phyloP scores from a whole-genome alignment of 805 yeast genomes.

The Ogataea henricii region DNA sequence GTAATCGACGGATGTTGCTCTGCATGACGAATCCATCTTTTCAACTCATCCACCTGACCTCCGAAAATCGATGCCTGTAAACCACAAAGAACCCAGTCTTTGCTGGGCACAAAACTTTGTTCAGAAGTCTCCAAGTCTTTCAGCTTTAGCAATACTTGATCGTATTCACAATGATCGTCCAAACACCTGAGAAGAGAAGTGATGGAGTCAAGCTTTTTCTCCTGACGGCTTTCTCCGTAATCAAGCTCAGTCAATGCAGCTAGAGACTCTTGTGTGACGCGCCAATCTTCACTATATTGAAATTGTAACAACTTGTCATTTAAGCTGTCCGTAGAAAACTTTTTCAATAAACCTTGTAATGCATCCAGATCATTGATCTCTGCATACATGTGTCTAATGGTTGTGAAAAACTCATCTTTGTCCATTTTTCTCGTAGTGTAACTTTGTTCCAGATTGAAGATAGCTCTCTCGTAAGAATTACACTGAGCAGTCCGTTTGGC shows the following conservation, averaged over 20 bases:
- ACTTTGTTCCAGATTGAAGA: conserved; percentile 80
- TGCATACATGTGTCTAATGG: conserved; percentile 80
- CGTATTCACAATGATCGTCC: conserved; percentile 74
- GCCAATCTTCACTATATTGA: conserved; percentile 85
- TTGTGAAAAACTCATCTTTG: conserved; percentile 43
- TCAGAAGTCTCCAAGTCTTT: conserved; percentile 35
- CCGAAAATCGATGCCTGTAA: conserved; percentile 72
- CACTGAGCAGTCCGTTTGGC: conserved; percentile 82
- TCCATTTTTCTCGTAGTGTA: conserved; percentile 43
- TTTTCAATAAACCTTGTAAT: conserved; percentile 78
- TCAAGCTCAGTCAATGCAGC: conserved; percentile 56
- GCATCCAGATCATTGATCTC: conserved; percentile 89
- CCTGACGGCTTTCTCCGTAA: conserved; percentile 22
- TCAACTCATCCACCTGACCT: conserved; percentile 53
- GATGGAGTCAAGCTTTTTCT: conserved; percentile 39
- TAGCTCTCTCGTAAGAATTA: conserved; percentile 83
- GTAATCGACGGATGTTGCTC: conserved; percentile 38
- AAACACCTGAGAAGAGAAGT: conserved; percentile 69
- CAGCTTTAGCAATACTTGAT: conserved; percentile 58
- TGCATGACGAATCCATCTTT: conserved; percentile 59
- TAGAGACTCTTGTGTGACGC: conserved; percentile 82
- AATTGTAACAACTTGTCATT: conserved; percentile 79
- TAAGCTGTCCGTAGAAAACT: conserved; percentile 66
- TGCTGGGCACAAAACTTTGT: conserved; percentile 35
- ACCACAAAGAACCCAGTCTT: conserved; percentile 68